Percentiles rank a stretch among this genome's conserved stretches.
Evolutionary conservation across 108 stramenopile genomes (phyloP).

Genomic region (Epipyxis sp.): DNA sequence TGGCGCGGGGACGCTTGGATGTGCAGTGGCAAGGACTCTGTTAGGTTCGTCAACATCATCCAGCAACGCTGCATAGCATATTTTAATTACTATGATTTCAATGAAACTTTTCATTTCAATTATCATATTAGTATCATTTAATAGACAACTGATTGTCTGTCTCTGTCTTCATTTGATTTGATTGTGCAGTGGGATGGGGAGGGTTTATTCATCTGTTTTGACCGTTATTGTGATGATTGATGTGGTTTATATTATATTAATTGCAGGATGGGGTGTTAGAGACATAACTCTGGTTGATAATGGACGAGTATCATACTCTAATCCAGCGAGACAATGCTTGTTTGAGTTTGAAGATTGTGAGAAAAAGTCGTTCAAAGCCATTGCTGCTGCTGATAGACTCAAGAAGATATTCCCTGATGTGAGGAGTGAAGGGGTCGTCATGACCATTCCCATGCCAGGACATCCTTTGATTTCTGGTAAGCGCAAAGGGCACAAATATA

Average conservation of each 20-base stretch:
- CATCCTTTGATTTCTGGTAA: slow-evolving; percentile 65
- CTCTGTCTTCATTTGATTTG: not conserved
- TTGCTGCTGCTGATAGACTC: slow-evolving; percentile 84
- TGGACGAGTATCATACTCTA: slow-evolving; percentile 87
- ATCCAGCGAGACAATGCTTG: slow-evolving; percentile 93
- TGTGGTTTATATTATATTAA: too few species aligned
- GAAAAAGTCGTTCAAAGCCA: slow-evolving; percentile 77
- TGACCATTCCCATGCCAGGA: slow-evolving; percentile 98
- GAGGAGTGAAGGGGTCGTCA: slow-evolving; percentile 61
- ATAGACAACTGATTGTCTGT: too few species aligned
- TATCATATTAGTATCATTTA: too few species aligned
- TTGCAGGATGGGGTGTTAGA: slow-evolving; percentile 96
- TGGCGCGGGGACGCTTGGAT: slow-evolving; percentile 96
- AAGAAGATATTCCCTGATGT: slow-evolving; percentile 67
- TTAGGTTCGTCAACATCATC: too few species aligned
- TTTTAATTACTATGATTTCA: too few species aligned
- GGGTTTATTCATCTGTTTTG: too few species aligned
- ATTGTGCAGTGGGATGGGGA: too few species aligned
- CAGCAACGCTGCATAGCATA: too few species aligned
- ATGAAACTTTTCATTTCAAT: too few species aligned
- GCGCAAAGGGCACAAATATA: too few species aligned
- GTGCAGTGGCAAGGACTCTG: slow-evolving; percentile 81
- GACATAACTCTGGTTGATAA: slow-evolving; percentile 88
- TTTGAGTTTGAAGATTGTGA: slow-evolving; percentile 82
- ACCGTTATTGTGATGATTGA: too few species aligned